These are phyloP conservation scores for Dothiorella sarmentorum DNA, from an alignment of 2,329 filamentous ascomycete genomes.

Conservation along the genomic window DNA sequence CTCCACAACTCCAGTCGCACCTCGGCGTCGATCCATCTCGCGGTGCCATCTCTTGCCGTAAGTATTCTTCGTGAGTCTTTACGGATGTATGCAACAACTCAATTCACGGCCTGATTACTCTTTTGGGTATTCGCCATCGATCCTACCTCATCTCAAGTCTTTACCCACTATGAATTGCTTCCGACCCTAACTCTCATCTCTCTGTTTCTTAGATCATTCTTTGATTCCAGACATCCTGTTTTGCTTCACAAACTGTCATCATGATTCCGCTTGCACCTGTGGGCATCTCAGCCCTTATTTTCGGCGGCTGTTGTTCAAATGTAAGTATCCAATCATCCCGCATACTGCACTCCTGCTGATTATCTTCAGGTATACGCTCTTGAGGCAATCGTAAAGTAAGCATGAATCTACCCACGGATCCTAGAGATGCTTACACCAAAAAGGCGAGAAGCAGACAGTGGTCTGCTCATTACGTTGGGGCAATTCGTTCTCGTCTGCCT, in stretches of 20 bases:
- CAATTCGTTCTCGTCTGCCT: conserved; percentile 63
- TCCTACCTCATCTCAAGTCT: background rate
- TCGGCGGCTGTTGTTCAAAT: conserved; percentile 93
- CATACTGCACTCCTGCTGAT: background rate
- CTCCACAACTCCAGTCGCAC: background rate
- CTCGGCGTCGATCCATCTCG: background rate
- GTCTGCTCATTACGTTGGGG: conserved; percentile 57
- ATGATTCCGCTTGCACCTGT: conserved; percentile 31
- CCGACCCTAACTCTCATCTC: background rate
- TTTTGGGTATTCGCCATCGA: background rate
- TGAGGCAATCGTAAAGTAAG: conserved; percentile 91
- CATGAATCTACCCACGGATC: conserved; percentile 19
- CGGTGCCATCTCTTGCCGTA: background rate
- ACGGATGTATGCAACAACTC: background rate
- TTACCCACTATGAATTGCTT: too few relatives aligned
- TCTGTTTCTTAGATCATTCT: background rate
- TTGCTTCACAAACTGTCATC: background rate
- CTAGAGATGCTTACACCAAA: conserved; percentile 23
- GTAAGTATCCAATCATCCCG: conserved; percentile 48
- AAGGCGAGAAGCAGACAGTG: conserved; percentile 79
- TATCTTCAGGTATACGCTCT: conserved; percentile 77
- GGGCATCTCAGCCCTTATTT: conserved; percentile 77
- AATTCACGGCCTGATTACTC: background rate
- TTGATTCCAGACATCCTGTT: background rate
- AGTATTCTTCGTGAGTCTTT: background rate